phyloP scores from a whole-genome alignment of 2,329 filamentous ascomycete genomes.

The Magnaporthiopsis rhizophila region DNA sequence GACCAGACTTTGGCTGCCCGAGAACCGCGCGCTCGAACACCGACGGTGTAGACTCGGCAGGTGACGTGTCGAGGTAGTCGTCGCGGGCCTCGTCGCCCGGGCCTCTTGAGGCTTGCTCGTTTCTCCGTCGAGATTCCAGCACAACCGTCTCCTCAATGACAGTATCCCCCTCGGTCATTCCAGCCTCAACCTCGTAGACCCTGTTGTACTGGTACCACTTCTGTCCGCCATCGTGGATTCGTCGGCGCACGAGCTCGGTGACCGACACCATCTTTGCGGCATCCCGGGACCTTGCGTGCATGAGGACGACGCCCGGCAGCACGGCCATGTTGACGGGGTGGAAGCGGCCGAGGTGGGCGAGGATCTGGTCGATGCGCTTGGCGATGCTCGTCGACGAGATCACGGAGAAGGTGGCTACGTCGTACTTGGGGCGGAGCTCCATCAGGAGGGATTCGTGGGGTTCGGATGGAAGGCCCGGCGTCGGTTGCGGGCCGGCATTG shows the following conservation, averaged over 20 bases:
- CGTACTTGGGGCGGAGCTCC: slow-evolving; percentile 37
- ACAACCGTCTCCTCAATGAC: slow-evolving; percentile 37
- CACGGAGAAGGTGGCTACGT: slow-evolving; percentile 44
- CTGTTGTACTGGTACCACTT: slow-evolving; percentile 51
- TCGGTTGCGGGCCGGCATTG: slow-evolving; percentile 11
- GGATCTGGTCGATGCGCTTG: slow-evolving; percentile 39
- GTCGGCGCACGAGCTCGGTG: slow-evolving; percentile 55
- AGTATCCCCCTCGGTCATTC: slow-evolving; percentile 14
- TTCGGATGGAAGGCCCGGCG: slow-evolving; percentile 20
- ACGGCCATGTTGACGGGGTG: slow-evolving; percentile 16
- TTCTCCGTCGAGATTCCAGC: slow-evolving; percentile 7
- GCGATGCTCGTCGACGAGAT: slow-evolving; percentile 53
- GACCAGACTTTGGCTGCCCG: slow-evolving; percentile 29
- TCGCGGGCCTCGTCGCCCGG: slow-evolving; percentile 16
- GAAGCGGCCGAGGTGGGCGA: slow-evolving; percentile 34
- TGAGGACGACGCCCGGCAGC: slow-evolving; percentile 31
- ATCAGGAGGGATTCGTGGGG: slow-evolving; percentile 34
- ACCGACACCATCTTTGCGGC: slow-evolving; percentile 61
- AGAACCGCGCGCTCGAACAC: slow-evolving; percentile 47
- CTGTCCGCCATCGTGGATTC: slow-evolving; percentile 38
- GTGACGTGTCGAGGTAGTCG: slow-evolving; percentile 11
- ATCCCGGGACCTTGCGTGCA: slow-evolving; percentile 42
- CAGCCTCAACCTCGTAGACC: slow-evolving; percentile 38
- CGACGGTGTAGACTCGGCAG: slow-evolving; percentile 43
- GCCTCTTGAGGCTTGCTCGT: slow-evolving; percentile 2